These are phyloP conservation scores for Kluyveromyces siamensis DNA, from an alignment of 805 yeast genomes.

Conservation along the genomic window DNA sequence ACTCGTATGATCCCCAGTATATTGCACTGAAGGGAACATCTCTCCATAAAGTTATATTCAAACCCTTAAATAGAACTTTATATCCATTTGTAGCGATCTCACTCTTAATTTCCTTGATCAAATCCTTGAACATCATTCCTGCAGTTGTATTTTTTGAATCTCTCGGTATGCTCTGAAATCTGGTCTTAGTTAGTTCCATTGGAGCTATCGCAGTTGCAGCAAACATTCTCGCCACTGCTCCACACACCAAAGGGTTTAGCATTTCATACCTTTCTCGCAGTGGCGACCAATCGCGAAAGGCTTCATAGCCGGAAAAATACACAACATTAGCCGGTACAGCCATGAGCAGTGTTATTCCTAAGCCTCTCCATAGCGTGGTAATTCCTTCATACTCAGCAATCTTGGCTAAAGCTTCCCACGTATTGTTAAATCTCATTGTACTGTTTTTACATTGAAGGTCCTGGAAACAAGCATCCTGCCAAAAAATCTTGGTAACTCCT, in stretches of 20 bases:
- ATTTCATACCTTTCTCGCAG: constrained; percentile 29
- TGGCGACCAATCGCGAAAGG: constrained; percentile 68
- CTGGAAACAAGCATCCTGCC: constrained; percentile 28
- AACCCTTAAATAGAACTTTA: constrained; percentile 67
- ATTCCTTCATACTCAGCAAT: constrained; percentile 70
- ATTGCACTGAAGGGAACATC: constrained; percentile 96
- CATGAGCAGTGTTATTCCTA: constrained; percentile 74
- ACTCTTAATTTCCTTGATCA: constrained; percentile 43
- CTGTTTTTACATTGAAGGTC: constrained; percentile 24
- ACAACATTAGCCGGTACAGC: constrained; percentile 90
- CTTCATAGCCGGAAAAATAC: constrained; percentile 90
- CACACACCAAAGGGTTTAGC: constrained; percentile 74
- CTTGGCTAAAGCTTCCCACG: constrained; percentile 60
- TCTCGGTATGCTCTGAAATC: constrained; percentile 81
- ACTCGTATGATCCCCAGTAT: constrained; percentile 87
- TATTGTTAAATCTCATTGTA: constrained; percentile 42
- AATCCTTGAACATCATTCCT: constrained; percentile 31
- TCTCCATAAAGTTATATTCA: constrained; percentile 85
- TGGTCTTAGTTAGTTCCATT: constrained; percentile 74
- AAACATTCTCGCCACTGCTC: constrained; percentile 69
- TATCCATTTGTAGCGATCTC: constrained; percentile 52
- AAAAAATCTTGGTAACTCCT: constrained; percentile 17
- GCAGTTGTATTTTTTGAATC: constrained; percentile 21
- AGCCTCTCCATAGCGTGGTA: constrained; percentile 78
- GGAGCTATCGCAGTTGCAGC: constrained; percentile 87